These are phyloP conservation scores for Argentina anserina DNA, from an alignment of 306 rosid species.

Conservation along the genomic window DNA sequence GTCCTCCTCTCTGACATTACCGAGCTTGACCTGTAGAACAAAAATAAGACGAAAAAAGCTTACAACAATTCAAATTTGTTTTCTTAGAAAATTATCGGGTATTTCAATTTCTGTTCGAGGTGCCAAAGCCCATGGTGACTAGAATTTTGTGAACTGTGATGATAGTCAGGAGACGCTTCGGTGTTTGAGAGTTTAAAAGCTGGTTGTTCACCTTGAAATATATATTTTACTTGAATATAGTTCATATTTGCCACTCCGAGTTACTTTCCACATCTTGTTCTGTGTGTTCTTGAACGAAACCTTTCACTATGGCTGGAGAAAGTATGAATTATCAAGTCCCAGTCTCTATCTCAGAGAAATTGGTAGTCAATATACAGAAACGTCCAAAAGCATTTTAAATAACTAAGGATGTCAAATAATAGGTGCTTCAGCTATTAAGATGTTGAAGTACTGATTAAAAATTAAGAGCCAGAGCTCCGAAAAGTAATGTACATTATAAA, in stretches of 20 bases:
- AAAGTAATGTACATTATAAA: not conserved
- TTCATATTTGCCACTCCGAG: not conserved
- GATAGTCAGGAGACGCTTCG: not conserved
- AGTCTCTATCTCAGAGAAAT: not conserved
- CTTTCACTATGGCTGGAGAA: not conserved
- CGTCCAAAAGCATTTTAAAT: not conserved
- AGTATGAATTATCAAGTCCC: not conserved
- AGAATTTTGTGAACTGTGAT: not conserved
- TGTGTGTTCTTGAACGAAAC: not conserved
- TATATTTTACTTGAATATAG: not conserved
- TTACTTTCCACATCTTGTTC: too few relatives aligned
- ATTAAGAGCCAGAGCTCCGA: not conserved
- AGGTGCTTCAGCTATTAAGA: not conserved
- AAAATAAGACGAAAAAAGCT: not conserved
- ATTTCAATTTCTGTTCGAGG: not conserved
- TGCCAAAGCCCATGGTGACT: not conserved
- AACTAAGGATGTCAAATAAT: not conserved
- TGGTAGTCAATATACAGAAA: not conserved
- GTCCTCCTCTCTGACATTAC: not conserved
- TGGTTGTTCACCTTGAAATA: not conserved
- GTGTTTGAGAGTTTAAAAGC: not conserved
- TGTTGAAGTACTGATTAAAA: not conserved
- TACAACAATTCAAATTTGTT: not conserved
- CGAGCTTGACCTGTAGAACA: not conserved
- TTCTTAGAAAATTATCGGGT: not conserved